Conservation (phyloP, 177 flowering plant species). For the Vitis hybrid region DNA sequence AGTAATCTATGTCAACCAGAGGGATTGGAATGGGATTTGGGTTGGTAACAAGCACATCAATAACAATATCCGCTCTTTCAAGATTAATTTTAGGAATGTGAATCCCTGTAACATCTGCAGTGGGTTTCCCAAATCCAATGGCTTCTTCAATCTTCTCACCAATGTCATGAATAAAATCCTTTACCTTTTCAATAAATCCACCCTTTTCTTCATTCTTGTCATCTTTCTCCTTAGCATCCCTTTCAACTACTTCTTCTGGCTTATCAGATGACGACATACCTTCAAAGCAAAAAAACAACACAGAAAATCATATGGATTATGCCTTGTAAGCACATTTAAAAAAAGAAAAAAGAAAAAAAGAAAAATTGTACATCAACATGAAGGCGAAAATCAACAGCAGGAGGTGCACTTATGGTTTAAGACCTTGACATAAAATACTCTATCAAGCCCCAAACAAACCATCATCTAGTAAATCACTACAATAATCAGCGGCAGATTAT, state of each 20-base stretch:
- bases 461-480: too few species aligned
- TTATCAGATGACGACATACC: conserved; percentile 75
- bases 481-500: too few species aligned
- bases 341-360: neutral
- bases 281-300: conserved; percentile 9
- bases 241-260: conserved; percentile 57
- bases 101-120: conserved; percentile 80
- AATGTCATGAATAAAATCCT: conserved; percentile 82
- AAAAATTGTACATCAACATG: neutral
- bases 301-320: neutral
- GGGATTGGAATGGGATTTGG: conserved; percentile 95
- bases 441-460: too few species aligned
- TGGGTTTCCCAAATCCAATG: conserved; percentile 91
- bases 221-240: conserved; percentile 50
- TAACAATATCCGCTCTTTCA: conserved; percentile 68
- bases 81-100: conserved; percentile 73
- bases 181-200: conserved; percentile 79
- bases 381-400: too few species aligned
- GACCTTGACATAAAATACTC: too few species aligned
- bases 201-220: conserved; percentile 61
- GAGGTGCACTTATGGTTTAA: too few species aligned
- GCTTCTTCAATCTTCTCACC: conserved; percentile 89
- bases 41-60: conserved; percentile 79
- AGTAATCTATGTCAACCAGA: conserved; percentile 76
- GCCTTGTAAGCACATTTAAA: neutral